phyloP scores from a whole-genome alignment of 2,329 filamentous ascomycete species.

The Dothideomycetes sp. region DNA sequence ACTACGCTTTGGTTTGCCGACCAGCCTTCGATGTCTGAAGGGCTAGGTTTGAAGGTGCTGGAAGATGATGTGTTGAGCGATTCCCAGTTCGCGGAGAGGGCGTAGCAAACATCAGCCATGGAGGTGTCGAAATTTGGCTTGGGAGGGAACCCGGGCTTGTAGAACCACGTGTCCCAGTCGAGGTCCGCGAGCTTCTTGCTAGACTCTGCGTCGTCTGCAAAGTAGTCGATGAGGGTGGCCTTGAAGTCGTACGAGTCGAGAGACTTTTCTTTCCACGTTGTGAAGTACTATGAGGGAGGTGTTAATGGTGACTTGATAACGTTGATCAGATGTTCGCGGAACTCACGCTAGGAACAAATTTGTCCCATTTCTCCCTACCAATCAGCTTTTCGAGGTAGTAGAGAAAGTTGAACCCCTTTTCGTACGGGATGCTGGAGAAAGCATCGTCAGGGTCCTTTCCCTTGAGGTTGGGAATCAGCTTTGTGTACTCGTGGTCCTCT shows the following conservation, averaged over 20 bases:
- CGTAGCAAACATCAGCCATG: conserved; percentile 75
- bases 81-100: conserved; percentile 73
- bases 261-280: conserved; percentile 71
- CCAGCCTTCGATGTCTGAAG: conserved; percentile 61
- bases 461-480: conserved; percentile 76
- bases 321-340: neutral
- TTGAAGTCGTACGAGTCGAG: conserved; percentile 94
- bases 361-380: conserved; percentile 79
- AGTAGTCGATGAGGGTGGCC: conserved; percentile 75
- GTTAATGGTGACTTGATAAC: neutral
- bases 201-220: conserved; percentile 53
- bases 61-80: conserved; percentile 26
- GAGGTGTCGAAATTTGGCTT: conserved; percentile 88
- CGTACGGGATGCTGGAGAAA: conserved; percentile 85
- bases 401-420: conserved; percentile 92
- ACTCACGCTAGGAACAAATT: conserved; percentile 71
- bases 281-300: conserved; percentile 54
- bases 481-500: conserved; percentile 81
- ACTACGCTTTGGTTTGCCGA: conserved; percentile 83
- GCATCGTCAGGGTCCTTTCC: conserved; percentile 92
- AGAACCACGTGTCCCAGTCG: conserved; percentile 87
- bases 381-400: conserved; percentile 82
- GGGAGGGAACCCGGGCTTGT: conserved; percentile 74
- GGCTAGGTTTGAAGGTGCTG: conserved; percentile 46
- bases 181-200: conserved; percentile 54